phyloP scores from a whole-genome alignment of 2,329 filamentous ascomycete genomes.

The Tolypocladium album region DNA sequence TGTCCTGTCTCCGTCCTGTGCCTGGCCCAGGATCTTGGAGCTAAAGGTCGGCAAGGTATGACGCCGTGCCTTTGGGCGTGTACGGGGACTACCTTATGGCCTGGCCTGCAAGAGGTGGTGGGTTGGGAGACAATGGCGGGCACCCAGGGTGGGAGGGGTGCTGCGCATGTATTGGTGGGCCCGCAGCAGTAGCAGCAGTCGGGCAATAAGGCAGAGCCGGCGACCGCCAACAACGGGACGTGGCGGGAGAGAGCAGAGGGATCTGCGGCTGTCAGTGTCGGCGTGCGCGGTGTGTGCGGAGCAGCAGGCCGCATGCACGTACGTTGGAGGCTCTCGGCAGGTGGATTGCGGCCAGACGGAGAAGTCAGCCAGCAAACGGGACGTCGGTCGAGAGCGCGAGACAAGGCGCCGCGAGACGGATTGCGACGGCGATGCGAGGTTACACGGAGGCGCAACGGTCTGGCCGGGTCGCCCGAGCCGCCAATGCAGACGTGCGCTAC shows the following conservation, averaged over 20 bases:
- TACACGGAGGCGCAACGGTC: constrained; percentile 8
- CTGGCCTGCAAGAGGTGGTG: constrained; percentile 1
- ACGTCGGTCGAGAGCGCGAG: constrained; percentile 2
- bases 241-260: background rate
- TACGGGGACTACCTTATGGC: background rate
- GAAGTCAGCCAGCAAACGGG: background rate
- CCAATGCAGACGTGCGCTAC: background rate
- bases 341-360: background rate
- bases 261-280: background rate
- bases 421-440: constrained; percentile 7
- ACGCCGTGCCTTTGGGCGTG: constrained; percentile 15
- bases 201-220: background rate
- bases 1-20: constrained; percentile 5
- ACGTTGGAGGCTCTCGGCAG: constrained; percentile 6
- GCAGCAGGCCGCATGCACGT: constrained; percentile 5
- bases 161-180: background rate
- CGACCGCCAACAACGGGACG: background rate
- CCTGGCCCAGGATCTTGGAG: constrained; percentile 26
- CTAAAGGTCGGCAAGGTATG: constrained; percentile 10
- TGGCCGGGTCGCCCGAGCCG: constrained; percentile 1
- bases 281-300: constrained; percentile 1
- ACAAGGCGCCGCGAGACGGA: constrained; percentile 2
- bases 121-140: constrained; percentile 8
- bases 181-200: constrained; percentile 1
- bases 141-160: constrained; percentile 1